A percentile compares a stretch with the other conserved stretches of the same genome.
phyloP scores from a whole-genome alignment of 2,329 filamentous ascomycete genomes.

The Parastagonospora nodorum region DNA sequence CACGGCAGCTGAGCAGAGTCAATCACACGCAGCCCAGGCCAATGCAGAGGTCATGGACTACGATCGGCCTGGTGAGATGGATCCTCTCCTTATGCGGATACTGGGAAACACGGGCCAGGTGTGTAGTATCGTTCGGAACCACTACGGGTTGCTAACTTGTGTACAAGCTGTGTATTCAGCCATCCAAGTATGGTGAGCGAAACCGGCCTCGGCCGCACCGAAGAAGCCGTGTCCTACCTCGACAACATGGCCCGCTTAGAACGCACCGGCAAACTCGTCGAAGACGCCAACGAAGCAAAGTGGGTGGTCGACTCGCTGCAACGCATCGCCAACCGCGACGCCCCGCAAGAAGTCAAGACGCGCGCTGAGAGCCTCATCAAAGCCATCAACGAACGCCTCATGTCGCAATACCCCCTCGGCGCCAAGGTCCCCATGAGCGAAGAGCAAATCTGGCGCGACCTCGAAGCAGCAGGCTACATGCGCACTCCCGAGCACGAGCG shows the following conservation, averaged over 20 bases:
- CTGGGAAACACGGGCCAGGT: conserved; percentile 42
- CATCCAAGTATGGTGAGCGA: conserved; percentile 42
- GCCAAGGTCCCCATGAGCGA: conserved; percentile 24
- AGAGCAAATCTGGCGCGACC: conserved; percentile 35
- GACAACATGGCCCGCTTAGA: conserved; percentile 33
- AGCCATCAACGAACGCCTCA: conserved; percentile 41
- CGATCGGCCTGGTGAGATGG: conserved; percentile 31
- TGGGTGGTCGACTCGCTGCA: conserved; percentile 42
- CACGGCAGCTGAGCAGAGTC: conserved; percentile 20
- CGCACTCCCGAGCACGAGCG: conserved; percentile 21
- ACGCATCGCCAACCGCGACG: conserved; percentile 31
- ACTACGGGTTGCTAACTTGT: conserved; percentile 19
- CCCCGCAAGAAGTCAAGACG: conserved; percentile 29
- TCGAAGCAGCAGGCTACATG: conserved; percentile 39
- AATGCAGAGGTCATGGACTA: conserved; percentile 20
- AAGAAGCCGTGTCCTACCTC: conserved; percentile 32
- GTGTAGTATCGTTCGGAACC: conserved; percentile 24
- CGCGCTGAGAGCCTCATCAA: conserved; percentile 34
- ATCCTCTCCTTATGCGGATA: conserved; percentile 39
- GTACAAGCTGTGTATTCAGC: conserved; percentile 36
- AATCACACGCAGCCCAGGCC: conserved; percentile 16
- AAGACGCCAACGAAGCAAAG: conserved; percentile 38
- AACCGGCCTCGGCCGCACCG: conserved; percentile 32
- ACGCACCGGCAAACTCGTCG: conserved; percentile 25
- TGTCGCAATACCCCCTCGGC: conserved; percentile 42